Evolutionary conservation across 2,329 filamentous ascomycete genomes (phyloP).

Genomic region (Sporothrix brasiliensis): DNA sequence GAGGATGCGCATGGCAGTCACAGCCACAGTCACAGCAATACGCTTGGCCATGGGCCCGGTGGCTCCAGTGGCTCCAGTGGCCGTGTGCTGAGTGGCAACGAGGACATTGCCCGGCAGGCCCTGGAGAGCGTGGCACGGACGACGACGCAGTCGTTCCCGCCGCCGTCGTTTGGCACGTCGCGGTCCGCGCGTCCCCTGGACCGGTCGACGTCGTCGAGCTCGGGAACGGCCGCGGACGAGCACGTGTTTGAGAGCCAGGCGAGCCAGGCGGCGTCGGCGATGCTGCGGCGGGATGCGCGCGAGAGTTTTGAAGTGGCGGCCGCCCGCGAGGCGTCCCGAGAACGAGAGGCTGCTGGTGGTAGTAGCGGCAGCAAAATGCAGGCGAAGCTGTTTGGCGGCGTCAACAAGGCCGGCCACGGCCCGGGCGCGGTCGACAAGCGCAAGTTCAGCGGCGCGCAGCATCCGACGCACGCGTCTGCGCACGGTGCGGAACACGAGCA

Average conservation of each 20-base stretch:
- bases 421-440: constrained; percentile 50
- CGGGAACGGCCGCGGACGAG: constrained; percentile 37
- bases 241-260: constrained; percentile 74
- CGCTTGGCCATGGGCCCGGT: not conserved
- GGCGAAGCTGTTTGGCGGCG: constrained; percentile 54
- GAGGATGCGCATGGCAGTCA: constrained; percentile 42
- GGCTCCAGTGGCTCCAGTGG: not conserved
- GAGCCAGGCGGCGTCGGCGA: constrained; percentile 73
- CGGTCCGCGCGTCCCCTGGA: constrained; percentile 33
- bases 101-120: constrained; percentile 59
- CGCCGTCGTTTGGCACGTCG: constrained; percentile 39
- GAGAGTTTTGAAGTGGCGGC: constrained; percentile 56
- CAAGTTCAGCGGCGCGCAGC: constrained; percentile 48
- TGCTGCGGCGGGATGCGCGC: constrained; percentile 65
- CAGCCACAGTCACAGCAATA: not conserved
- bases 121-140: constrained; percentile 54
- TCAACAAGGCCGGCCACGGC: constrained; percentile 46
- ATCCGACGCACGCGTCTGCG: constrained; percentile 35
- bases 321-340: constrained; percentile 41
- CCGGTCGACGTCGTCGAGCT: not conserved
- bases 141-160: constrained; percentile 27
- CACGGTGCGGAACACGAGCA: constrained; percentile 45
- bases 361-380: constrained; percentile 49
- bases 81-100: constrained; percentile 43
- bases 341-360: constrained; percentile 42